phyloP scores from a whole-genome alignment of 352 stramenopile species.

The Phytophthora hybrid region DNA sequence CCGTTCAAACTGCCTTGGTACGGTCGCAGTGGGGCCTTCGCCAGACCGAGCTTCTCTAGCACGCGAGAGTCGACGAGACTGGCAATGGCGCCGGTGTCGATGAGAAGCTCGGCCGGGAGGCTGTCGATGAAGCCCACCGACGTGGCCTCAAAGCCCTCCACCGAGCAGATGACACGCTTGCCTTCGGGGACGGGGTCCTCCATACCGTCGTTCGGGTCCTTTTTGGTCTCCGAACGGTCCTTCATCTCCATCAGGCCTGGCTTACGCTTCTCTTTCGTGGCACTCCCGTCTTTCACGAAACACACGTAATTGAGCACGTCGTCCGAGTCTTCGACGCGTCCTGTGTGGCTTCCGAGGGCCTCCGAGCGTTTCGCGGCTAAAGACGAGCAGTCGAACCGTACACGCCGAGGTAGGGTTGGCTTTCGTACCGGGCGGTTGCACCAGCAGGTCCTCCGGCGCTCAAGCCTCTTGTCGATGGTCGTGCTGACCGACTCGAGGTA shows the following conservation, averaged over 20 bases:
- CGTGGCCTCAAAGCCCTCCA: too few relatives aligned
- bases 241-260: background rate
- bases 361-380: background rate
- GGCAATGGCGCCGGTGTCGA: too few relatives aligned
- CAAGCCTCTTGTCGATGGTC: background rate
- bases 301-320: background rate
- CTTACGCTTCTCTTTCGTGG: background rate
- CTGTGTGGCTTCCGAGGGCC: background rate
- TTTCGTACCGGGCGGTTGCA: background rate
- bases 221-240: background rate
- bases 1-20: too few relatives aligned
- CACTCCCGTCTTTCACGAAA: background rate
- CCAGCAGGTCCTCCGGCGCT: background rate
- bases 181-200: too few relatives aligned
- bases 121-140: too few relatives aligned
- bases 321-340: background rate
- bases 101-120: too few relatives aligned
- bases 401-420: background rate
- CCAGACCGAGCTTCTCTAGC: too few relatives aligned
- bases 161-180: too few relatives aligned
- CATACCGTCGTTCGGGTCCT: background rate
- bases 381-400: background rate
- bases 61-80: too few relatives aligned
- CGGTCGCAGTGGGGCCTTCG: too few relatives aligned
- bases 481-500: background rate